Conservation (phyloP, 1,284 basidiomycete genomes). For the Fistulinella cinereoalba region DNA sequence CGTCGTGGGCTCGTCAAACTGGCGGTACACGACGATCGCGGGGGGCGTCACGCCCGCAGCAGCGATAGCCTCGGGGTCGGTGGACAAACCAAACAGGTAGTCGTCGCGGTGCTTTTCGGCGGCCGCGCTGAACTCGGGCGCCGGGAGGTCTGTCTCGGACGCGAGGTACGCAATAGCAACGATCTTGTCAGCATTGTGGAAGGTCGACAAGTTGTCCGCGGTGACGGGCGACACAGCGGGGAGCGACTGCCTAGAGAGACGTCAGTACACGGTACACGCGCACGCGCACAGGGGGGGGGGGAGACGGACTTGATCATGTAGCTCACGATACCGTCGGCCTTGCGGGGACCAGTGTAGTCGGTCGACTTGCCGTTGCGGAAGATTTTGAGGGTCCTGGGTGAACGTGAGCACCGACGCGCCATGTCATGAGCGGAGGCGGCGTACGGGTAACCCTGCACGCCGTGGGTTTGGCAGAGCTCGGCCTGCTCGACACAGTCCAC, state of each 20-base stretch:
- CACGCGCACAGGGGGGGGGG: background rate
- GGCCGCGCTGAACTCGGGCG: constrained; percentile 70
- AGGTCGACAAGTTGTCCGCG: constrained; percentile 74
- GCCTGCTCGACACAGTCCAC: constrained; percentile 92
- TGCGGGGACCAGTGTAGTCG: constrained; percentile 87
- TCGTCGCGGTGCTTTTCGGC: constrained; percentile 90
- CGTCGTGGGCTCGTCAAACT: constrained; percentile 84
- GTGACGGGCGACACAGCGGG: constrained; percentile 91
- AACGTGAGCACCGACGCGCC: background rate
- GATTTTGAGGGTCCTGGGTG: constrained; percentile 75
- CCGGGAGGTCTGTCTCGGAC: constrained; percentile 63
- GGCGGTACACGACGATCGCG: constrained; percentile 88
- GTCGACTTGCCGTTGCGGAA: constrained; percentile 81
- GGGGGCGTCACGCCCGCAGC: constrained; percentile 77
- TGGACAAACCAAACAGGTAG: constrained; percentile 88
- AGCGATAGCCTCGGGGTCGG: constrained; percentile 66
- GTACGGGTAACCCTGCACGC: constrained; percentile 90
- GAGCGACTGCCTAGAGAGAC: constrained; percentile 73
- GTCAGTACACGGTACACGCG: constrained; percentile 4
- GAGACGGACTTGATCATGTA: constrained; percentile 93
- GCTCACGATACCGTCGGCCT: constrained; percentile 94
- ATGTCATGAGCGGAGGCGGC: constrained; percentile 30
- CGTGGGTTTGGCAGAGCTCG: constrained; percentile 82
- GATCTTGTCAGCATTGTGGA: constrained; percentile 88
- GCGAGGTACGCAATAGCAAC: constrained; percentile 87